Conservation (phyloP, 2,329 filamentous ascomycete species). For the Hirsutella thompsonii region DNA sequence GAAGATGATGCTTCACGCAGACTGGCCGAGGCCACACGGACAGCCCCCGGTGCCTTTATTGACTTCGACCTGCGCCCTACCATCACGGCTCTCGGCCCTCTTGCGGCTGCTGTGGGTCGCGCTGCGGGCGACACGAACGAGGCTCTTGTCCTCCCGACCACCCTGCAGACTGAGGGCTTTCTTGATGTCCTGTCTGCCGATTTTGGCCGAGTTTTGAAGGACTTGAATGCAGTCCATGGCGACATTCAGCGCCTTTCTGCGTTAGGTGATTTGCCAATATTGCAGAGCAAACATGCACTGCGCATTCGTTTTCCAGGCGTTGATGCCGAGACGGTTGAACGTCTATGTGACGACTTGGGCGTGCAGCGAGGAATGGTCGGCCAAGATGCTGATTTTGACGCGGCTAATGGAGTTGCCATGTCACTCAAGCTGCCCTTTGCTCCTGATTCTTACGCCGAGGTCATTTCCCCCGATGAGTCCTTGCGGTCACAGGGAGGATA, state of each 20-base stretch:
- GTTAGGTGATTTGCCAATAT: conserved; percentile 74
- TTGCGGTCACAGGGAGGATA: conserved; percentile 29
- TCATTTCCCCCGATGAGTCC: conserved; percentile 36
- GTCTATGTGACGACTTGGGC: conserved; percentile 76
- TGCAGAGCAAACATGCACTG: conserved; percentile 54
- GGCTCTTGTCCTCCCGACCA: conserved; percentile 34
- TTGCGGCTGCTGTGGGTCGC: conserved; percentile 43
- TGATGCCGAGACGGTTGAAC: conserved; percentile 69
- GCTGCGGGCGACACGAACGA: conserved; percentile 26
- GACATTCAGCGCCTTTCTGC: conserved; percentile 68
- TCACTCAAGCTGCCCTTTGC: conserved; percentile 82
- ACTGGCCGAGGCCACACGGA: conserved; percentile 45
- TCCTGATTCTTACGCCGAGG: conserved; percentile 31
- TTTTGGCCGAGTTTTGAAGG: conserved; percentile 76
- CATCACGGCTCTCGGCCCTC: conserved; percentile 71
- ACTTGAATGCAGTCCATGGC: conserved; percentile 64
- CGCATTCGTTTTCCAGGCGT: conserved; percentile 86
- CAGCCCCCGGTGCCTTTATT: conserved; percentile 63
- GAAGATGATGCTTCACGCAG: conserved; percentile 62
- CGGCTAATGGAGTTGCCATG: conserved; percentile 52
- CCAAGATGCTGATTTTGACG: conserved; percentile 65
- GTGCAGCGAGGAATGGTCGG: conserved; percentile 65
- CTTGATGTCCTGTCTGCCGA: conserved; percentile 77
- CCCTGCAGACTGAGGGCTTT: conserved; percentile 70
- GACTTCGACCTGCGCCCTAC: conserved; percentile 84